These are phyloP conservation scores for Phyllachora maydis DNA, from an alignment of 2,329 filamentous ascomycete genomes.

Conservation along the genomic window DNA sequence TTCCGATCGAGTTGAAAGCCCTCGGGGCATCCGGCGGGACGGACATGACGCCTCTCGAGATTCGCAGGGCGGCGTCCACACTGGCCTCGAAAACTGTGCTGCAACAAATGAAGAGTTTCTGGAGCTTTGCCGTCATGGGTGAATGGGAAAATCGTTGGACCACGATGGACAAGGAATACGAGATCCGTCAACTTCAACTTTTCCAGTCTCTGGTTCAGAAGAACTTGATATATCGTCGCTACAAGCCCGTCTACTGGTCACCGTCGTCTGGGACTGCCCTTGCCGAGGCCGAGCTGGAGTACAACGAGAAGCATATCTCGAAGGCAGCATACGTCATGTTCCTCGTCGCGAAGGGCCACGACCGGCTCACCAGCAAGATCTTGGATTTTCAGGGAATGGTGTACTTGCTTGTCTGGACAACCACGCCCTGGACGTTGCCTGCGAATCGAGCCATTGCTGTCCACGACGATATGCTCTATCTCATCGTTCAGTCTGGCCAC, in stretches of 20 bases:
- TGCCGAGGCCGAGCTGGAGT: constrained; percentile 71
- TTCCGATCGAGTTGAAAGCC: constrained; percentile 93
- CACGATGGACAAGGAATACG: constrained; percentile 60
- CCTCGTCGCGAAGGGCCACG: constrained; percentile 32
- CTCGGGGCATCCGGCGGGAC: constrained; percentile 33
- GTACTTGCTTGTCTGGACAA: constrained; percentile 91
- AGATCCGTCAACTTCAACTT: constrained; percentile 52
- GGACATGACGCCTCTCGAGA: constrained; percentile 28
- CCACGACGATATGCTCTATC: constrained; percentile 53
- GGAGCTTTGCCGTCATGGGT: constrained; percentile 56
- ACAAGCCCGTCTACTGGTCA: constrained; percentile 77
- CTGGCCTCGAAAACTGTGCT: constrained; percentile 49
- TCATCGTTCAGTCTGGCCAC: constrained; percentile 33
- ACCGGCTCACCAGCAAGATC: constrained; percentile 8
- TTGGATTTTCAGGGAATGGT: constrained; percentile 25
- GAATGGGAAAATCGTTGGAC: constrained; percentile 62
- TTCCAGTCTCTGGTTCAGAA: constrained; percentile 57
- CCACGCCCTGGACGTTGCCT: constrained; percentile 91
- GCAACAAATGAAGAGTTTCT: constrained; percentile 54
- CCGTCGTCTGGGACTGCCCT: constrained; percentile 59
- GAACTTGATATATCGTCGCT: constrained; percentile 55
- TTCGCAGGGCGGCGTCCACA: constrained; percentile 41
- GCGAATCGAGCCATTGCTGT: constrained; percentile 83
- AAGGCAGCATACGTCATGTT: constrained; percentile 65
- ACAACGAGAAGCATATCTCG: constrained; percentile 54